These are phyloP conservation scores for Volvox carteri DNA, from an alignment of 163 green algal genomes.

Conservation along the genomic window DNA sequence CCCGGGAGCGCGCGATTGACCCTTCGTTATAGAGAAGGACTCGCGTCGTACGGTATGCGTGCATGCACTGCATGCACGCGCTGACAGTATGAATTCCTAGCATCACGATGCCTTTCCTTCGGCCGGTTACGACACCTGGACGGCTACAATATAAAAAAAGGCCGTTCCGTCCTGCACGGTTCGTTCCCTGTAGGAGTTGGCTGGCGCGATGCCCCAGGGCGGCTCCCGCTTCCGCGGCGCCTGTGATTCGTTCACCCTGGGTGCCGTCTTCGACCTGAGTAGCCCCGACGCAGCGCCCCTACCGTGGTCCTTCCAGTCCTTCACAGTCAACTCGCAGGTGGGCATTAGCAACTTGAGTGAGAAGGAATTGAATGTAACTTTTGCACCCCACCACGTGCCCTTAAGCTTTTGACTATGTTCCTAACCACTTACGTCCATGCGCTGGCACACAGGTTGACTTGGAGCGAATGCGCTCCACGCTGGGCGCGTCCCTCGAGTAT, in stretches of 20 bases:
- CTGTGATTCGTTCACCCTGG: constrained; percentile 51
- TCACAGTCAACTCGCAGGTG: constrained; percentile 50
- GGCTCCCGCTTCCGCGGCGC: constrained; percentile 57
- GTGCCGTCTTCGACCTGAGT: constrained; percentile 49
- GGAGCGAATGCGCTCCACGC: constrained; percentile 54
- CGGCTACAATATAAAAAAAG: too few relatives aligned
- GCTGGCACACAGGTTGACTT: constrained; percentile 60
- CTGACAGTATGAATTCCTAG: too few relatives aligned
- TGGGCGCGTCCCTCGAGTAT: constrained; percentile 60
- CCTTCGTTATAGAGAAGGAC: too few relatives aligned
- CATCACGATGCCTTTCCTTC: too few relatives aligned
- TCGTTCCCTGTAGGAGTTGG: constrained; percentile 35
- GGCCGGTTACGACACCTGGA: too few relatives aligned
- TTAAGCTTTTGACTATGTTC: too few relatives aligned
- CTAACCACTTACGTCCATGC: background rate
- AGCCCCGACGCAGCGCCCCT: constrained; percentile 31
- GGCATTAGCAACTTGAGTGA: too few relatives aligned
- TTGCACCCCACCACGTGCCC: background rate
- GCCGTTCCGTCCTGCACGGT: too few relatives aligned
- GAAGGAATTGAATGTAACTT: background rate
- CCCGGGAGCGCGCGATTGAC: too few relatives aligned
- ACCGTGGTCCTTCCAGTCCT: constrained; percentile 49
- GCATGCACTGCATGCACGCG: background rate
- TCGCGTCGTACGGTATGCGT: too few relatives aligned
- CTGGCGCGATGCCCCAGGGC: constrained; percentile 33